Evolutionary conservation across 139 green algal genomes (phyloP), one percentile per base, ranked within the genome.

Genomic region (Coccomyxa sp.): DNA sequence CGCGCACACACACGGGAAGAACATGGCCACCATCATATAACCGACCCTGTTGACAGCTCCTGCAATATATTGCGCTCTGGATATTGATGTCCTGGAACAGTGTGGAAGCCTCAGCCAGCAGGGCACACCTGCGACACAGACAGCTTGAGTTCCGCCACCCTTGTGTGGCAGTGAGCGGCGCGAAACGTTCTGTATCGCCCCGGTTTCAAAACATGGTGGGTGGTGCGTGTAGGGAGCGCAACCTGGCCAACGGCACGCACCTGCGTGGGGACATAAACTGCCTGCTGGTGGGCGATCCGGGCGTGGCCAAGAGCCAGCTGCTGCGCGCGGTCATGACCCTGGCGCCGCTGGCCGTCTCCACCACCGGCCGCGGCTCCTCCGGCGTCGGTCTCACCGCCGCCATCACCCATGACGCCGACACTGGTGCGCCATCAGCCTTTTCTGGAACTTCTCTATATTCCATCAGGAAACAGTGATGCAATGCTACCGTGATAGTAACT

Each of bases 181-280:
- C 38, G 7, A 51, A 11, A 3, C 38, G 3, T 51, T 51, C 38
- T 51, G 38, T 51, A 51, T 51, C 38, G 38, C 3, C 38, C 38
- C 38, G 7, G 38, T 51, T 7, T 51, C 38, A 51, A 51, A n/a
- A n/a, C n/a, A n/a, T n/a, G n/a, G n/a, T n/a, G n/a, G n/a, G n/a
- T n/a, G n/a, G n/a, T 51, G 38, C 71, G 23, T 38, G 1, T n/a
- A 76, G 86, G 14, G 91, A 96, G 86, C 88, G 88, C 81, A 86
- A 83, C 66, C 83, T 94, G 80, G 80, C 77, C 67, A 95, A 95
- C 86, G 91, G 92, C 71, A 95, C 95, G 10, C 96, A 98, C 87
- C 84, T 99, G 80, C 86, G 97, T 83, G 97, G 97, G n/a, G 97
- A 99, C 90, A 95, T 99, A 87, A 99, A 99, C 91, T 95, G 93